Evolutionary conservation across 2,329 filamentous ascomycete species (phyloP), one percentile per base, ranked within the genome.

Genomic region (Piedraia hortae): DNA sequence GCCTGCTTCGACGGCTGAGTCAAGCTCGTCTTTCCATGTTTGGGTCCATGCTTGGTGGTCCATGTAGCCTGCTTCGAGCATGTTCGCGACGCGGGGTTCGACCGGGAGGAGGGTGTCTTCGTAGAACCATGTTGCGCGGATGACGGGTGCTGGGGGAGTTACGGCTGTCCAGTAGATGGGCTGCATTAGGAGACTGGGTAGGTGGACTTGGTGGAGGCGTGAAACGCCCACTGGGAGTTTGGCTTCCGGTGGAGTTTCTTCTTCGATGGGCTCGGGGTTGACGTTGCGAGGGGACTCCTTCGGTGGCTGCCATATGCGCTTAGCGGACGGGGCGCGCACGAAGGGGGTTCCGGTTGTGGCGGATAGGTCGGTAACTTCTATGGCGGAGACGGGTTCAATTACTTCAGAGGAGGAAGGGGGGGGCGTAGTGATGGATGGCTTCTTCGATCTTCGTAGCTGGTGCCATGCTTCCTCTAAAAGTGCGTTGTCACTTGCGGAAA

Each of bases 111-210:
- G 90, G 1, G 72, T 82, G 38, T 91, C 80, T 48, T 71, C 72
- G 45, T 93, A 93, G 42, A 97, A 97, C 85, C 85, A 97, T 1
- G 82, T 93, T 1, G 73, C 78, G 31, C 85, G 59, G 26, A 71
- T 57, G 2, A 93, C 78, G 16, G 66, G 55, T 4, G 75, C 70
- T 14, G 88, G 61, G 37, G 93, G 85, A 35, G 89, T 78, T 14
- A 93, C 59, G 5, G 85, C 82, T 10, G 71, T 80, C 85, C 85
- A 97, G 42, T 97, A 97, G 27, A 93, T 91, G 0, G 85, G 85
- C 43, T 80, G 75, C 78, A 97, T 89, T 37, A 52, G 26, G 15
- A 89, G 48, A 23, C 60, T 60, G 11, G 82, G 78, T 34, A 93
- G 54, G 26, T 73, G 66, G 1, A 93, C 82, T 36, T 80, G 61